phyloP scores from a whole-genome alignment of 805 yeast species.

The Metschnikowia lochheadii region DNA sequence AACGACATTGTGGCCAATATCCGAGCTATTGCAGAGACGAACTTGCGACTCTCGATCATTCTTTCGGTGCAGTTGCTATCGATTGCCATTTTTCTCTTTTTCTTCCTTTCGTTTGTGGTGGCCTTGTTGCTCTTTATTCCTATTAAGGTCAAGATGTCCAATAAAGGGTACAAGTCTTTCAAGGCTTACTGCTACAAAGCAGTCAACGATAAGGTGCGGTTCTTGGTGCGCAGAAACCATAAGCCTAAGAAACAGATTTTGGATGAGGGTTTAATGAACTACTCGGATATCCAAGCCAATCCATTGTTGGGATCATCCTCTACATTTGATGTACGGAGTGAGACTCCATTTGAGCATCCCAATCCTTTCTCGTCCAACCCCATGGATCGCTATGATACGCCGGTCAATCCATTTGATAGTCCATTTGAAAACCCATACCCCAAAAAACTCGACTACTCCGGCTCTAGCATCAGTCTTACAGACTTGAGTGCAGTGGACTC shows the following conservation, averaged over 20 bases:
- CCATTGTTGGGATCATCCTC: slow-evolving; percentile 23
- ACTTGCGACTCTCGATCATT: slow-evolving; percentile 64
- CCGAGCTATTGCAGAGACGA: slow-evolving; percentile 53
- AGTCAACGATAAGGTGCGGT: slow-evolving; percentile 54
- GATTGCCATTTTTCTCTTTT: slow-evolving; percentile 67
- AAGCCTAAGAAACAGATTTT: slow-evolving; percentile 32
- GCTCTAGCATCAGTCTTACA: slow-evolving; percentile 1
- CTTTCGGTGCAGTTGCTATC: slow-evolving; percentile 74
- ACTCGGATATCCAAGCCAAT: slow-evolving; percentile 22
- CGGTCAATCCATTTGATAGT: not conserved
- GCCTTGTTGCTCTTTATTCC: slow-evolving; percentile 54
- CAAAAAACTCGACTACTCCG: not conserved
- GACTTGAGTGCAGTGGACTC: slow-evolving; percentile 3
- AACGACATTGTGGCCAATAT: slow-evolving; percentile 47
- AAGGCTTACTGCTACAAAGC: slow-evolving; percentile 59
- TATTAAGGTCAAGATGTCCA: slow-evolving; percentile 42
- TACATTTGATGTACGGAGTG: slow-evolving; percentile 10
- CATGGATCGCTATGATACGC: not conserved
- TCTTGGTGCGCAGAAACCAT: slow-evolving; percentile 43
- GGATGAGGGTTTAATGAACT: slow-evolving; percentile 26
- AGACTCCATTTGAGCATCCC: not conserved
- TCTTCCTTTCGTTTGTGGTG: slow-evolving; percentile 51
- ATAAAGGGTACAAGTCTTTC: slow-evolving; percentile 39
- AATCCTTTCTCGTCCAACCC: slow-evolving; percentile 1
- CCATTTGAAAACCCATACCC: not conserved